Percentiles rank a stretch among this genome's conserved stretches.
Conservation (phyloP, 352 stramenopile species). For the Phytophthora melonis region DNA sequence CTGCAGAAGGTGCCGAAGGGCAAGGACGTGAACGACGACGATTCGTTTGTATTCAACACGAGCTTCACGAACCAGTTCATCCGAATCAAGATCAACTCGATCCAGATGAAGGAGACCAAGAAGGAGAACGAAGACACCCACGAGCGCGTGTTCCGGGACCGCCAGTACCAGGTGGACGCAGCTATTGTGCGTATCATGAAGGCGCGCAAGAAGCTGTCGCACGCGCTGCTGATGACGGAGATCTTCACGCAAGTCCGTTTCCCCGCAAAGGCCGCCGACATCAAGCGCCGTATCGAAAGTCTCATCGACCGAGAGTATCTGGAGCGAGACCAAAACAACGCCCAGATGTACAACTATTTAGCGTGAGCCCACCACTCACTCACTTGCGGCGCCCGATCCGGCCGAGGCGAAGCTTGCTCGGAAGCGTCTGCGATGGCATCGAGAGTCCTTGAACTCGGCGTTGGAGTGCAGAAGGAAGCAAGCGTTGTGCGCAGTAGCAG, state of each 20-base stretch:
- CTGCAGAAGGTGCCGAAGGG: conserved; percentile 90
- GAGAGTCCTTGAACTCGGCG: conserved; percentile 31
- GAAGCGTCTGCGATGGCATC: conserved; percentile 25
- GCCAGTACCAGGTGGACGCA: conserved; percentile 95
- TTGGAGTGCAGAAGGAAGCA: conserved; percentile 19
- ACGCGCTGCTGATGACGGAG: conserved; percentile 96
- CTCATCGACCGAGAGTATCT: conserved; percentile 92
- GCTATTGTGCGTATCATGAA: conserved; percentile 99
- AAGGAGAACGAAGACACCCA: conserved; percentile 95
- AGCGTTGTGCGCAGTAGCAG: conserved; percentile 21
- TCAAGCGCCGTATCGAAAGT: conserved; percentile 92
- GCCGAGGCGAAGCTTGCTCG: conserved; percentile 9
- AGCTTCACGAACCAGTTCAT: conserved; percentile 89
- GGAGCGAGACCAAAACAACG: conserved; percentile 81
- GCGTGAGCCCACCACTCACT: conserved; percentile 47
- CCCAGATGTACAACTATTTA: conserved; percentile 91
- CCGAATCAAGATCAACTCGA: conserved; percentile 96
- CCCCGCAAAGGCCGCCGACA: conserved; percentile 78
- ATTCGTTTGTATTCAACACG: conserved; percentile 90
- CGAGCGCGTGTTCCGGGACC: conserved; percentile 94
- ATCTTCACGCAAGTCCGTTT: conserved; percentile 96
- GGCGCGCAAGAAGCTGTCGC: conserved; percentile 95
- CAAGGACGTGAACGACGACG: conserved; percentile 86
- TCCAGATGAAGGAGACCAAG: conserved; percentile 95
- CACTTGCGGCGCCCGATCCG: conserved; percentile 8